Percentiles rank a stretch among this genome's conserved stretches.
These are phyloP conservation scores for Colletotrichum incanum DNA, from an alignment of 2,329 filamentous ascomycete species.

Conservation along the genomic window DNA sequence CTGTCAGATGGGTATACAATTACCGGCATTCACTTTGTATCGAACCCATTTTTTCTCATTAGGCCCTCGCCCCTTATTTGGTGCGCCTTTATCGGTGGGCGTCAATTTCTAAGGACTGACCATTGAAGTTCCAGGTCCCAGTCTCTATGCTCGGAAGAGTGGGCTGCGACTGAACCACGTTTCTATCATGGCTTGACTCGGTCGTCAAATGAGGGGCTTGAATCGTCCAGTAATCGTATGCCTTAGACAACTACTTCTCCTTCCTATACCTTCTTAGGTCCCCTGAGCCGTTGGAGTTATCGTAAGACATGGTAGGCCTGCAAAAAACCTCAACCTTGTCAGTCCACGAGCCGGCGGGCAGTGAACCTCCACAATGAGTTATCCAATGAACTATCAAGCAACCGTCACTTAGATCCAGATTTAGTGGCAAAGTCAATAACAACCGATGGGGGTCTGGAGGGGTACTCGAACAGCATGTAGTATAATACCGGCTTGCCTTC, in stretches of 20 bases:
- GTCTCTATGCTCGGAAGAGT: background rate
- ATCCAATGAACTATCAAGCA: slow-evolving; percentile 12
- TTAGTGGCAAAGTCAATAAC: background rate
- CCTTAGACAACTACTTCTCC: background rate
- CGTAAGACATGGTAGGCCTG: slow-evolving; percentile 4
- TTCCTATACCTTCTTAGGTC: background rate
- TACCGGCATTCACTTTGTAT: background rate
- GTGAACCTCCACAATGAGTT: slow-evolving; percentile 12
- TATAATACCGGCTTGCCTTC: slow-evolving; percentile 17
- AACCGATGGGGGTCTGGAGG: background rate
- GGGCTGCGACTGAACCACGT: background rate
- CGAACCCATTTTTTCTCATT: background rate
- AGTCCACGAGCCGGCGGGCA: background rate
- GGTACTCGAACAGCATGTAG: background rate
- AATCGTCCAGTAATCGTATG: background rate
- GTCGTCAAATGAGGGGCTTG: background rate
- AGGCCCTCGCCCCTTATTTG: background rate
- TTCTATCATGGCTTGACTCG: slow-evolving; percentile 5
- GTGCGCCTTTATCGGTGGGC: background rate
- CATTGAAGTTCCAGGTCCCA: background rate
- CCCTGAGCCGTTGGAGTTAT: slow-evolving; percentile 11
- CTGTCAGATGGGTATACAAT: background rate
- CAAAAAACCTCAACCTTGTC: slow-evolving; percentile 10
- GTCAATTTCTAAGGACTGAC: background rate
- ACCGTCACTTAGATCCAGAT: slow-evolving; percentile 3